Evolutionary conservation across 345 rosid species (phyloP).

Genomic region (Reutealis trisperma): DNA sequence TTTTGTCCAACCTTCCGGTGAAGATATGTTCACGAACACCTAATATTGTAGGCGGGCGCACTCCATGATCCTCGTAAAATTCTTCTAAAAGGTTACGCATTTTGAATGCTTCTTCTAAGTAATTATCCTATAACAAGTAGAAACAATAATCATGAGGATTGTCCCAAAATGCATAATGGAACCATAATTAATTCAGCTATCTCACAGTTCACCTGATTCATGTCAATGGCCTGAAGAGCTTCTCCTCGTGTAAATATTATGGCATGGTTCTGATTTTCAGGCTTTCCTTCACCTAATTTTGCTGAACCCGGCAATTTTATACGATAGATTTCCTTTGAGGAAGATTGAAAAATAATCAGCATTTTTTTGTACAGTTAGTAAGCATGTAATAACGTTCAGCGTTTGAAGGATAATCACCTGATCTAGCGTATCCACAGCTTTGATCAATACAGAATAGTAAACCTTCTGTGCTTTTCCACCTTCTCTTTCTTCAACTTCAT

Average conservation of each 20-base stretch:
- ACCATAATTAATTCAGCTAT: not conserved
- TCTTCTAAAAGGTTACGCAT: slow-evolving; percentile 98
- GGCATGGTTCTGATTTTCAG: slow-evolving; percentile 97
- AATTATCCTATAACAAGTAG: slow-evolving; percentile 68
- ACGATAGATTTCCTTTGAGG: slow-evolving; percentile 82
- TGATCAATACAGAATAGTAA: slow-evolving; percentile 85
- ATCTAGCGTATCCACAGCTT: slow-evolving; percentile 86
- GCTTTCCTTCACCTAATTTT: slow-evolving; percentile 96
- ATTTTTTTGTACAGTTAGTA: not conserved
- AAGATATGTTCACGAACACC: slow-evolving; percentile 98
- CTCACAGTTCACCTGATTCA: slow-evolving; percentile 72
- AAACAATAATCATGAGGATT: slow-evolving; percentile 18
- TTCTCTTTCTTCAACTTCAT: slow-evolving; percentile 93
- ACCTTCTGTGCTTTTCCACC: slow-evolving; percentile 70
- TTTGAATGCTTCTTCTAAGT: slow-evolving; percentile 96
- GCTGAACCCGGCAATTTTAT: slow-evolving; percentile 88
- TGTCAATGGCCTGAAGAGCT: slow-evolving; percentile 97
- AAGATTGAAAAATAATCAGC: slow-evolving; percentile 24
- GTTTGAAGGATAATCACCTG: slow-evolving; percentile 56
- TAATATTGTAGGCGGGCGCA: slow-evolving; percentile 84
- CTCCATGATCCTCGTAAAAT: slow-evolving; percentile 93
- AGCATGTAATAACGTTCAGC: slow-evolving; percentile 10
- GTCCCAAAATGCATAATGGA: not conserved
- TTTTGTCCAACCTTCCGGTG: slow-evolving; percentile 74
- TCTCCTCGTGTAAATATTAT: slow-evolving; percentile 89